Percentiles rank a stretch among this genome's conserved stretches.
phyloP scores from a whole-genome alignment of 495 filamentous ascomycete species.

The Staphylotrichum tortipilum region DNA sequence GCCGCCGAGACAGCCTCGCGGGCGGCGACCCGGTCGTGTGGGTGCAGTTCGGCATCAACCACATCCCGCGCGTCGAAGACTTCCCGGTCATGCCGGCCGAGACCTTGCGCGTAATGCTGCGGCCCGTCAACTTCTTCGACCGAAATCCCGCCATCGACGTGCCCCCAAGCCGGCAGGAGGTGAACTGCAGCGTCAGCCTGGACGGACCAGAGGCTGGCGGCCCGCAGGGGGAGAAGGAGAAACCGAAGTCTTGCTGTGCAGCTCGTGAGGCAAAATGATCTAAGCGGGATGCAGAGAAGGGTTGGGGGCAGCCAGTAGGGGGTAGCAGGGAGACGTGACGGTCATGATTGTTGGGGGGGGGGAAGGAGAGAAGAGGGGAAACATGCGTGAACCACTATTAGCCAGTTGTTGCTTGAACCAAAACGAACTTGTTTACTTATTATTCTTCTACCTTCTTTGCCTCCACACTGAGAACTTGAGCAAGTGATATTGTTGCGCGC shows the following conservation, averaged over 20 bases:
- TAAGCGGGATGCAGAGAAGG: no score
- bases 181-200: slow-evolving; percentile 37
- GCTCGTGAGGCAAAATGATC: no score
- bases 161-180: slow-evolving; percentile 47
- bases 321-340: no score
- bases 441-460: no score
- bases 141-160: slow-evolving; percentile 69
- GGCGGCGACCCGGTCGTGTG: slow-evolving; percentile 44
- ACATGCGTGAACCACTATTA: no score
- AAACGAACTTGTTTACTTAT: no score
- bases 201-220: neutral
- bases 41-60: slow-evolving; percentile 53
- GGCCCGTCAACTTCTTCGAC: slow-evolving; percentile 67
- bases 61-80: slow-evolving; percentile 41
- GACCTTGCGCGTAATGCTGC: slow-evolving; percentile 44
- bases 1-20: slow-evolving; percentile 13
- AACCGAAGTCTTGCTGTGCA: slow-evolving; percentile 1
- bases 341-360: no score
- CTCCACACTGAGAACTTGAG: no score
- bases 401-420: no score
- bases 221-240: neutral
- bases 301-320: no score
- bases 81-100: slow-evolving; percentile 45
- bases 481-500: no score
- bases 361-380: no score